Conservation (phyloP, 169 alveolate species). For the Babesia divergens region DNA sequence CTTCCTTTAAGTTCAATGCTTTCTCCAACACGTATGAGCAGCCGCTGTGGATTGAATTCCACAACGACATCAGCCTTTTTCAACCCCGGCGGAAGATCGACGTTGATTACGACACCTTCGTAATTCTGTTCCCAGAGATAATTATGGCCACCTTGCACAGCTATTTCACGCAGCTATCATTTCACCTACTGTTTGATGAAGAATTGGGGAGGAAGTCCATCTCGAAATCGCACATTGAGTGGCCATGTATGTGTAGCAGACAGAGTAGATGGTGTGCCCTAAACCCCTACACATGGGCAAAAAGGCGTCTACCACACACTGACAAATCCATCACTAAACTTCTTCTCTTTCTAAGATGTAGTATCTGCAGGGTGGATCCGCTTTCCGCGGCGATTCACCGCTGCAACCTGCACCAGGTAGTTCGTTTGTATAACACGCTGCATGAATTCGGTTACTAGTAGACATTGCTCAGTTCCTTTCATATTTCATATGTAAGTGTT, state of each 20-base stretch:
- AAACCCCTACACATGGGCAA: neutral
- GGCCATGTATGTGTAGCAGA: neutral
- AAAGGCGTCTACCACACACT: neutral
- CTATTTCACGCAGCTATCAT: no score
- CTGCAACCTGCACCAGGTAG: neutral
- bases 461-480: no score
- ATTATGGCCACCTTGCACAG: neutral
- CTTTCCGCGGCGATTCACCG: neutral
- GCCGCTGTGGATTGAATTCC: constrained; percentile 9
- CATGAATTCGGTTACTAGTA: no score
- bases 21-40: constrained; percentile 1
- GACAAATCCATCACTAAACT: no score
- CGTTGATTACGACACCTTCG: constrained; percentile 45
- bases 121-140: constrained; percentile 61
- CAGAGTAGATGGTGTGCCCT: neutral
- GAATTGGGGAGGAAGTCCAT: constrained; percentile 4
- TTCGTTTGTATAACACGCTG: no score
- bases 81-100: constrained; percentile 24
- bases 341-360: no score
- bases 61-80: constrained; percentile 36
- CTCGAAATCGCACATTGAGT: neutral
- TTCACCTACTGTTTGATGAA: constrained; percentile 12
- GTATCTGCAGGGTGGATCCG: neutral
- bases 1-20: constrained; percentile 3
- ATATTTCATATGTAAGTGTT: neutral